A percentile compares a stretch with the other conserved stretches of the same genome.
phyloP scores from a whole-genome alignment of 768 basidiomycete genomes.

The Suillus occidentalis region DNA sequence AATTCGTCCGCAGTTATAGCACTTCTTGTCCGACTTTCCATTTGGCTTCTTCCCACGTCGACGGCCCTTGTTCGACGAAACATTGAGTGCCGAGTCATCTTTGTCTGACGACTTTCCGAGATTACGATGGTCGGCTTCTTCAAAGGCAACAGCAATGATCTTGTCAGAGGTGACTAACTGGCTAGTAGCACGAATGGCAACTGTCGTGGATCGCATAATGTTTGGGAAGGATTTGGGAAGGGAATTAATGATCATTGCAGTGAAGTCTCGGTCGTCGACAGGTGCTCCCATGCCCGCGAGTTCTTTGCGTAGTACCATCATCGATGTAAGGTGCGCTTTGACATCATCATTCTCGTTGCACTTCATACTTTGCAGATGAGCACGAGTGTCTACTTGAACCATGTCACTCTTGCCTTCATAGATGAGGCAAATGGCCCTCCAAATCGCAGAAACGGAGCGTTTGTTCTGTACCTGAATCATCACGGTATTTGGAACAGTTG shows the following conservation, averaged over 20 bases:
- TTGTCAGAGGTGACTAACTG: neutral
- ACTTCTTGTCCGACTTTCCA: conserved; percentile 11
- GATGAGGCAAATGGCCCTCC: conserved; percentile 5
- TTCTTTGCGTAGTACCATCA: conserved; percentile 8
- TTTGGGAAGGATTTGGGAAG: conserved; percentile 2
- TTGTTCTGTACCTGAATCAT: conserved; percentile 7
- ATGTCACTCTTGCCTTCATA: conserved; percentile 11
- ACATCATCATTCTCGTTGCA: conserved; percentile 8
- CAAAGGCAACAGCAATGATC: neutral
- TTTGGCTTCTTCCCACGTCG: neutral
- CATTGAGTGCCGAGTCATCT: neutral
- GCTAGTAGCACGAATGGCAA: neutral
- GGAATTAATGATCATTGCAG: conserved; percentile 10
- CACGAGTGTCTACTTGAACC: conserved; percentile 3
- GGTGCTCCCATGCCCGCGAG: conserved; percentile 10
- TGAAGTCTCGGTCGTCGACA: conserved; percentile 4
- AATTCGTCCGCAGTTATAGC: conserved; percentile 28
- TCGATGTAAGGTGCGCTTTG: neutral
- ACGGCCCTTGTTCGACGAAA: neutral
- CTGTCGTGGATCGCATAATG: neutral
- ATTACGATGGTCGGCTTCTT: conserved; percentile 6
- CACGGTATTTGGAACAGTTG: neutral
- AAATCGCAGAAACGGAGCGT: neutral
- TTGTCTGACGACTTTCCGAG: neutral
- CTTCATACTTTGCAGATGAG: conserved; percentile 9